Base-by-base conservation (phyloP, 805 yeast species). In the Monosporozyma aerobia region DNA sequence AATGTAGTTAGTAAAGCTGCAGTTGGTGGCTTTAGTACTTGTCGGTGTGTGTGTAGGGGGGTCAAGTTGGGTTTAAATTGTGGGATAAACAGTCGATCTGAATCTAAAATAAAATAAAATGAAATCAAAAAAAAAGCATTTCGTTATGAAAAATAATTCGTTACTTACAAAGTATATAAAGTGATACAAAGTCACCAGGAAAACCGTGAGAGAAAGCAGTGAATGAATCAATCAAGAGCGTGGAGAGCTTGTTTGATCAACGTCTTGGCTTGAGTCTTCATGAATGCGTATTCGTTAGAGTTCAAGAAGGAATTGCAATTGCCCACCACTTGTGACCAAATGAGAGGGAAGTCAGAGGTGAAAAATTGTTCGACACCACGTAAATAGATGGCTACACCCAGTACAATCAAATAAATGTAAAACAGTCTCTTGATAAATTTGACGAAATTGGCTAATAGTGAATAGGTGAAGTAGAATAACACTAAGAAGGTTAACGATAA, bases 311-410 rank as follows among this genome's bases (percentile, higher is more conserved):
- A 16, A 13, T 43, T 23, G 11, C 16, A 13, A 23, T 43, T 23
- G 30, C 22, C n/a, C n/a, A 14, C 19, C 10, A 43, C 8, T 23
- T 23, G 27, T 7, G 9, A 13, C 45, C 45, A 22, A 23, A 46
- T 8, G 19, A 32, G 41, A 14, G 67, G 66, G n/a, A 64, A 13
- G 49, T 63, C 68, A 10, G 53, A 19, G 43, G 40, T 49, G 22
- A 61, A 32, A 44, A 62, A 57, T 22, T 56, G 61, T 11, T 59
- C 60, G 10, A 60, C 51, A 0, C 76, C 76, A 48, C 76, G 60
- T 19, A 63, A n/a, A 46, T 69, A 70, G 16, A 71, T 47, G 58
- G 69, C 63, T 6, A 62, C 45, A 3, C 51, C 57, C 0, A 64
- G 13, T 1, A 62, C 29, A 0, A 64, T 25, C 14, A 66, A 13